Evolutionary conservation across 257 asterid genomes (phyloP), one percentile per base, ranked within the genome.

Genomic region (Striga asiatica): DNA sequence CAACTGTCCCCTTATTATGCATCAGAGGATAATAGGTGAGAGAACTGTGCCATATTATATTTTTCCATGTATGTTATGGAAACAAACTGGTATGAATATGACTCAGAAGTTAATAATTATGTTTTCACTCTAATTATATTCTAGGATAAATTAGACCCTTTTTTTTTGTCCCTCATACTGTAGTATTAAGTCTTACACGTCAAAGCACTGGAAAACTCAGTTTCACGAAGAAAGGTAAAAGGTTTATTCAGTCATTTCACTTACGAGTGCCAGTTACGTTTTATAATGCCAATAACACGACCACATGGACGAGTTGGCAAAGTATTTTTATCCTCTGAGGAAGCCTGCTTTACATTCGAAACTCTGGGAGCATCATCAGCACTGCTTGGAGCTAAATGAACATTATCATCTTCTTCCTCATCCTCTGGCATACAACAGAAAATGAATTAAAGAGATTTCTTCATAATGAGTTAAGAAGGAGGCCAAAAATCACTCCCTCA

Each of bases 211-310:
- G 64, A 48, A n/a, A 17, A 66, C 46, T 5, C 27, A 29, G 43
- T 48, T 39, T 65, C 58, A 53, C 9, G 59, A 62, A 37, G 31
- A 43, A 53, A 65, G 58, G 7, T 5, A 39, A 63, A 4, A 31
- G 38, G 39, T 43, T 38, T 56, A 42, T 42, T 42, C 39, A 51
- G 23, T 35, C 47, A 42, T 47, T 37, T 54, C 29, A 75, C 98
- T 84, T 82, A 88, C 98, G 93, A 84, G 68, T 81, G 94, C 99
- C 99, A 88, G 56, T 92, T 92, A 23, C 97, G 83, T 71, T 82
- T 92, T 58, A 92, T 92, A 64, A 92, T 75, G 53, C 99, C 99
- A 69, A 92, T 74, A 70, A 92, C 97, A 68, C 81, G 82, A 25
- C 99, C 99, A 67, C 85, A 73, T 63, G 97, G 94, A 22, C 94